These are phyloP conservation scores for Periconia digitata DNA, from an alignment of 2,329 filamentous ascomycete species.

Conservation along the genomic window DNA sequence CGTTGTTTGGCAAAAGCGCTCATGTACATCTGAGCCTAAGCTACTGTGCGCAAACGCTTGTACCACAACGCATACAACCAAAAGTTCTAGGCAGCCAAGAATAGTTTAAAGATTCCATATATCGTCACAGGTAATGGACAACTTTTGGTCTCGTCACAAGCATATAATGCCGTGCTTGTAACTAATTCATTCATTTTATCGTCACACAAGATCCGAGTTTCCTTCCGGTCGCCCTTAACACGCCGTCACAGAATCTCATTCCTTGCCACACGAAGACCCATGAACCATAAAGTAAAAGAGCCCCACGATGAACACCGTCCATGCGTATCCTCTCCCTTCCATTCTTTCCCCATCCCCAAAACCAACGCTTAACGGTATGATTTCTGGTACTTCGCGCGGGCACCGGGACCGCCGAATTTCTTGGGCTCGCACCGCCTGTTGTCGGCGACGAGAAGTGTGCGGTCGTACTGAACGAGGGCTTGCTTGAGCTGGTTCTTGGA, in stretches of 20 bases:
- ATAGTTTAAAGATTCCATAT: not conserved
- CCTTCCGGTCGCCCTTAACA: conserved; percentile 23
- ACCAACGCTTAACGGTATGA: conserved; percentile 82
- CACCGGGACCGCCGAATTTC: conserved; percentile 94
- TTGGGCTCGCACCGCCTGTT: conserved; percentile 99
- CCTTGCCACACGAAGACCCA: conserved; percentile 25
- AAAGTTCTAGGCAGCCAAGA: too few relatives aligned
- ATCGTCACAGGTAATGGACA: not conserved
- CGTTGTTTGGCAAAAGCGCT: too few relatives aligned
- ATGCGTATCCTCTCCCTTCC: conserved; percentile 13
- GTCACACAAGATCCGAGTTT: conserved; percentile 36
- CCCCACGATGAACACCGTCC: conserved; percentile 41
- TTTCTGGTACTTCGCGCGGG: conserved; percentile 97
- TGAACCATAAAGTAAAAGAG: conserved; percentile 29
- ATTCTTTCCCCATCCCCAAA: conserved; percentile 4
- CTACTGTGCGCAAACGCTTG: too few relatives aligned
- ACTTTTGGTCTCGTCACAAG: conserved; percentile 9
- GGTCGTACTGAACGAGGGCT: conserved; percentile 92
- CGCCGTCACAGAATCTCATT: conserved; percentile 27
- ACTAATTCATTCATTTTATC: conserved; percentile 45
- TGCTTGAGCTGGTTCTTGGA: conserved; percentile 99
- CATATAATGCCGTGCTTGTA: conserved; percentile 28
- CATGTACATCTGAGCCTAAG: too few relatives aligned
- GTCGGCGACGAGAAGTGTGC: conserved; percentile 96
- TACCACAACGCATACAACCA: too few relatives aligned